A percentile compares a stretch with the other conserved stretches of the same genome.
phyloP scores from a whole-genome alignment of 2,329 filamentous ascomycete species.

The Pestalotiopsis fici region DNA sequence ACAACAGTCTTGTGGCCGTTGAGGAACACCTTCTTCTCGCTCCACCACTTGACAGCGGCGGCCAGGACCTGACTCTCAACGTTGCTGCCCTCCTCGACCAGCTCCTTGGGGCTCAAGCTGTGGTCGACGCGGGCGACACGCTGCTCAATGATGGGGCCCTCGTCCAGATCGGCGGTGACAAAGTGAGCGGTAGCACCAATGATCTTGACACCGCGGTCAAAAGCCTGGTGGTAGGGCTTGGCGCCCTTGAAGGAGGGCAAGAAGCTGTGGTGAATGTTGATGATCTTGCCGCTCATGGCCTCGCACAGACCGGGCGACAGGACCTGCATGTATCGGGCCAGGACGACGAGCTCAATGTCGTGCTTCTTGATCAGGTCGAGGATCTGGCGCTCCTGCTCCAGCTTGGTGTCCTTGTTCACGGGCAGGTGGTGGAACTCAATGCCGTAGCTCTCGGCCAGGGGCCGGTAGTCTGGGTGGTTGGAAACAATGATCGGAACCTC shows the following conservation, averaged over 20 bases:
- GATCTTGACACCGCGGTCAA: conserved; percentile 85
- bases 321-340: conserved; percentile 88
- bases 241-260: conserved; percentile 86
- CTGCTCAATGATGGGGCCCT: conserved; percentile 89
- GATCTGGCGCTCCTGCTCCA: conserved; percentile 70
- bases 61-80: conserved; percentile 83
- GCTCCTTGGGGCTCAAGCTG: conserved; percentile 71
- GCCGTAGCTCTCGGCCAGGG: conserved; percentile 71
- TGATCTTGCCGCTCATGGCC: conserved; percentile 82
- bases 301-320: conserved; percentile 73
- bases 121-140: conserved; percentile 77
- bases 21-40: conserved; percentile 75
- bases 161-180: conserved; percentile 81
- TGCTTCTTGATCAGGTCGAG: conserved; percentile 70
- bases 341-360: conserved; percentile 75
- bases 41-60: conserved; percentile 81
- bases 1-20: conserved; percentile 82
- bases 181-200: conserved; percentile 86
- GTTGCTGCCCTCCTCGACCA: conserved; percentile 80
- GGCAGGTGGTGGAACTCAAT: conserved; percentile 82
- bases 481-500: conserved; percentile 79
- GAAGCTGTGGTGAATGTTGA: conserved; percentile 92
- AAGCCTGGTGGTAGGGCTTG: conserved; percentile 82
- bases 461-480: conserved; percentile 75
- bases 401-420: conserved; percentile 77